Evolutionary conservation across 805 yeast species (phyloP).

Genomic region (Schwanniomyces vanrijiae): DNA sequence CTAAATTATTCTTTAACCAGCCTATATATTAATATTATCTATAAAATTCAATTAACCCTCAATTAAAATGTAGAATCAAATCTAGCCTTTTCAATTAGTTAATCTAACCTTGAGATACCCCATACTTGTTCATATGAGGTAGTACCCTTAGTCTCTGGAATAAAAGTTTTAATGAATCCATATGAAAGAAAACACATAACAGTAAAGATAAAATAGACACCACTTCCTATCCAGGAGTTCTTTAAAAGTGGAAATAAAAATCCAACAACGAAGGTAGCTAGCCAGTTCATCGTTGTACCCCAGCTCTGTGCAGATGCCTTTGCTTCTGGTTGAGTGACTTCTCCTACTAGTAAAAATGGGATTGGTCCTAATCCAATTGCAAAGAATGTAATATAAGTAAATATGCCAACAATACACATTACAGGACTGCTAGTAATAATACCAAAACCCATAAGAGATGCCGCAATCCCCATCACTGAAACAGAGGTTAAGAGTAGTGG

Average conservation of each 20-base stretch:
- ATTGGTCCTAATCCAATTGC: slow-evolving; percentile 95
- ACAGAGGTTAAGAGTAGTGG: slow-evolving; percentile 70
- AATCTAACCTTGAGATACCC: slow-evolving; percentile 26
- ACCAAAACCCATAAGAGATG: slow-evolving; percentile 66
- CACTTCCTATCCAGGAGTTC: slow-evolving; percentile 63
- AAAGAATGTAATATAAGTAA: slow-evolving; percentile 76
- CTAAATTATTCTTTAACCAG: background rate
- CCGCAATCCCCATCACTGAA: slow-evolving; percentile 62
- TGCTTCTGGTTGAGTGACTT: slow-evolving; percentile 80
- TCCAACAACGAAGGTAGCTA: slow-evolving; percentile 82
- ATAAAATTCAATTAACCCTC: background rate
- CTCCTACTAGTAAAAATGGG: slow-evolving; percentile 86
- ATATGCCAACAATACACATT: slow-evolving; percentile 61
- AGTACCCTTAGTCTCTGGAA: slow-evolving; percentile 81
- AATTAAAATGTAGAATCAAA: background rate
- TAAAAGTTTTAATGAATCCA: slow-evolving; percentile 41
- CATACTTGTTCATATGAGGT: slow-evolving; percentile 66
- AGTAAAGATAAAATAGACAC: slow-evolving; percentile 74
- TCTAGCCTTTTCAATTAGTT: background rate
- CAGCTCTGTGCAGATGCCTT: slow-evolving; percentile 88
- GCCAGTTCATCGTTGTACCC: slow-evolving; percentile 90
- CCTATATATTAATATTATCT: background rate
- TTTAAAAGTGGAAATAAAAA: slow-evolving; percentile 76
- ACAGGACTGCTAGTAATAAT: slow-evolving; percentile 48
- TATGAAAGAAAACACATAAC: slow-evolving; percentile 51